phyloP scores from a whole-genome alignment of 2,329 filamentous ascomycete species.

The Aureobasidium mangrovei region DNA sequence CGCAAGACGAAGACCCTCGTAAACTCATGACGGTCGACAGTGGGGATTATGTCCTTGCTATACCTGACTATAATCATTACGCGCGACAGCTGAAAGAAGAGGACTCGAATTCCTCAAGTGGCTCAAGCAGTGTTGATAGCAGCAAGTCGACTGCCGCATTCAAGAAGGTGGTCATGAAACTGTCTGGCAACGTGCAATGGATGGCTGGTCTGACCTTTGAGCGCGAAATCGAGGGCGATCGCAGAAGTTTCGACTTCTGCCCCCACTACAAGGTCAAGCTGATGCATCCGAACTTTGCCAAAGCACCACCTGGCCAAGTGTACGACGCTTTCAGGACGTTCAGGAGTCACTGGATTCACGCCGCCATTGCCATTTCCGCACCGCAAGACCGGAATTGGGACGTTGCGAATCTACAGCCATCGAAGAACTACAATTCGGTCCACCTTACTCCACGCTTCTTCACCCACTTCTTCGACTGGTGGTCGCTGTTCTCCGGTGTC shows the following conservation, averaged over 20 bases:
- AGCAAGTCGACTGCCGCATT: conserved; percentile 72
- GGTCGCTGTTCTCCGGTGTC: conserved; percentile 88
- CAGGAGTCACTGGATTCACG: conserved; percentile 89
- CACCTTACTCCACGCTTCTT: conserved; percentile 94
- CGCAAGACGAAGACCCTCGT: conserved; percentile 76
- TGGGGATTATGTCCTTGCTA: conserved; percentile 86
- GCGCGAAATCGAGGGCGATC: conserved; percentile 61
- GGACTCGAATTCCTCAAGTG: conserved; percentile 46
- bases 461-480: conserved; percentile 97
- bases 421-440: conserved; percentile 90
- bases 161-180: conserved; percentile 98
- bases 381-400: conserved; percentile 83
- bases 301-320: conserved; percentile 41
- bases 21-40: conserved; percentile 94
- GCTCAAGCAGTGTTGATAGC: conserved; percentile 49
- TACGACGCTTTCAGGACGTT: conserved; percentile 98
- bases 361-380: conserved; percentile 84
- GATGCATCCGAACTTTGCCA: conserved; percentile 68
- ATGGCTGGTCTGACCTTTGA: conserved; percentile 88
- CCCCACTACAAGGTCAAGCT: conserved; percentile 88
- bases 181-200: conserved; percentile 94
- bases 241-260: conserved; percentile 76
- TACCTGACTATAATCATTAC: conserved; percentile 87
- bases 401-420: conserved; percentile 62
- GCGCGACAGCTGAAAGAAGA: conserved; percentile 55